Base-by-base conservation (phyloP, 176 grass and related monocot genomes). In the Avena eriantha region DNA sequence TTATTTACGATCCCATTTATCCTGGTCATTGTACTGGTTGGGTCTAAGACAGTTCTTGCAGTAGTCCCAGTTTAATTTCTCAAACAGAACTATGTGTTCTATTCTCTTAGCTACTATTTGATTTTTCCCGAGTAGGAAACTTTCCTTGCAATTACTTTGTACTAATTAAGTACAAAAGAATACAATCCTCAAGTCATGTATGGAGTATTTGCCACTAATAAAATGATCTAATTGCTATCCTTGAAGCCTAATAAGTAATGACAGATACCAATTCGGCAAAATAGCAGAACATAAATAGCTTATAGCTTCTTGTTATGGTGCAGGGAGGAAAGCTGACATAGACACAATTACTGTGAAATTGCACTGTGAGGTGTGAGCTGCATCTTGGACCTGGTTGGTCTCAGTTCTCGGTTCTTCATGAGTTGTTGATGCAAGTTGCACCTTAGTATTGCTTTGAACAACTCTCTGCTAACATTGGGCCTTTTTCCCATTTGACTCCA, bases 11-110 rank as follows among this genome's bases (percentile, higher is more conserved):
- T 83, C 41, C 8, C 26, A 65, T 80, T 46, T 53, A 53, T 34
- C 54, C 54, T 87, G 35, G 79, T 21, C 23, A 41, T 81, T 1
- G 92, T 98, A 51, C 24, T 69, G 87, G 86, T 93, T 90, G 96
- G 96, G 69, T 98, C 96, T 21, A 96, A 82, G 86, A 98, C 96
- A 13, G 92, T 98, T 84, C 96, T 98, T 83, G 96, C 96, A 76
- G 89, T 98, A 83, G 96, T 93, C 24, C 93, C 96, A 94, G 96
- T 93, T 97, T 66, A 69, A 69, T 79, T 89, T 58, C 70, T 81
- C 29, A 74, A 1, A 33, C 43, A 77, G 34, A 85, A 58, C 39
- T 39, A 19, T 55, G 8, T 47, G 45, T 47, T 47, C 2, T 47
- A 47, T 47, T 47, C 45, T 47, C 45, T 10, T 26, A 63, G 13